A percentile compares a stretch with the other conserved stretches of the same genome.
phyloP scores from a whole-genome alignment of 805 yeast genomes.

The Yarrowia phangngaensis region DNA sequence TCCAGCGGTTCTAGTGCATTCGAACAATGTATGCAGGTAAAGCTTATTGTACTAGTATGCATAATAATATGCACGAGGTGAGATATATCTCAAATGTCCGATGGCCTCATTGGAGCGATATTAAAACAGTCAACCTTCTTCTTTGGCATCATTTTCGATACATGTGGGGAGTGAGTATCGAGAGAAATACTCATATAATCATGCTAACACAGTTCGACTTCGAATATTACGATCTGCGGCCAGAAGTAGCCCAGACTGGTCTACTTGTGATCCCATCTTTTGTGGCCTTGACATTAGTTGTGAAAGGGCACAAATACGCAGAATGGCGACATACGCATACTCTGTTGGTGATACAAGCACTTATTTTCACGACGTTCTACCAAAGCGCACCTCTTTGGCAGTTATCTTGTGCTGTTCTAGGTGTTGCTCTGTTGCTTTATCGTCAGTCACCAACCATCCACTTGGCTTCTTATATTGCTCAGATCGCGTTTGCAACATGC shows the following conservation, averaged over 20 bases:
- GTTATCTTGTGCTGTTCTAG: not conserved
- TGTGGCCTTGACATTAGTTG: conserved; percentile 1
- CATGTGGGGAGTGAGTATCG: conserved; percentile 19
- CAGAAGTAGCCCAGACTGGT: conserved; percentile 16
- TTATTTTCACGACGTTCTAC: conserved; percentile 1
- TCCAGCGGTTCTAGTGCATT: no score
- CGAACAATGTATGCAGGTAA: no score
- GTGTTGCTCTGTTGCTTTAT: conserved; percentile 2
- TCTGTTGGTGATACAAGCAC: conserved; percentile 2
- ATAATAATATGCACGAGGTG: no score
- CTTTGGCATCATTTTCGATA: no score
- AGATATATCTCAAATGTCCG: no score
- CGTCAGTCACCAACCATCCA: conserved; percentile 16
- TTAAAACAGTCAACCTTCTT: no score
- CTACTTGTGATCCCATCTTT: conserved; percentile 12
- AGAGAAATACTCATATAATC: not conserved
- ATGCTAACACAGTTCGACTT: conserved; percentile 17
- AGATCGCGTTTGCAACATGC: not conserved
- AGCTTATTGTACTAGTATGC: no score
- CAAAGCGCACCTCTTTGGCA: conserved; percentile 13
- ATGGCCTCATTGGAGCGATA: no score
- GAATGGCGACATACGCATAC: conserved; percentile 15
- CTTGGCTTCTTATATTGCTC: conserved; percentile 5
- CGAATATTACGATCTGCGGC: conserved; percentile 20
- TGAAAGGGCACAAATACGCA: conserved; percentile 6